Evolutionary conservation across 2,329 filamentous ascomycete genomes (phyloP).

Genomic region (Penicillium sp.): DNA sequence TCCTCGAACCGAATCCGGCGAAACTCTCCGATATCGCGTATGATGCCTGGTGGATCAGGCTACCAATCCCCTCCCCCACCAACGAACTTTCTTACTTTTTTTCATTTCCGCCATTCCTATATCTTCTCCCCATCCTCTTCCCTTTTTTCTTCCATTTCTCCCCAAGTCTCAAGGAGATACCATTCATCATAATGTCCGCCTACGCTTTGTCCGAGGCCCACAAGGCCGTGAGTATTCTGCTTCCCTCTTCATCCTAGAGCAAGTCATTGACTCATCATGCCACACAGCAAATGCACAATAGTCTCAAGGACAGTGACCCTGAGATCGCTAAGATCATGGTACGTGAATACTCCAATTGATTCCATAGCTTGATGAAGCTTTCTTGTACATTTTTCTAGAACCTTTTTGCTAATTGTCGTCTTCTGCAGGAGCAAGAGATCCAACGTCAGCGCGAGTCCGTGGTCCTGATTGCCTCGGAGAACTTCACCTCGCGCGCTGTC

Average conservation of each 20-base stretch:
- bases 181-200: slow-evolving; percentile 41
- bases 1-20: slow-evolving; percentile 11
- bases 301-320: slow-evolving; percentile 83
- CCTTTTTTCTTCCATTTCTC: slow-evolving; percentile 5
- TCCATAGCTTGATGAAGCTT: not conserved
- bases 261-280: slow-evolving; percentile 34
- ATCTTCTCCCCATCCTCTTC: slow-evolving; percentile 11
- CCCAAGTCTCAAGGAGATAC: slow-evolving; percentile 11
- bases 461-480: slow-evolving; percentile 97
- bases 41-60: slow-evolving; percentile 19
- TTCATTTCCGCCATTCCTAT: slow-evolving; percentile 1
- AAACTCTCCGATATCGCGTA: slow-evolving; percentile 19
- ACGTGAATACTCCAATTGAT: slow-evolving; percentile 36
- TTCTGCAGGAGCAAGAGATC: slow-evolving; percentile 75
- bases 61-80: slow-evolving; percentile 24
- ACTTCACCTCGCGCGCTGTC: slow-evolving; percentile 96
- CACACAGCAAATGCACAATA: slow-evolving; percentile 87
- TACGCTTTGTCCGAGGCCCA: slow-evolving; percentile 67
- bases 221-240: slow-evolving; percentile 56
- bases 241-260: slow-evolving; percentile 9
- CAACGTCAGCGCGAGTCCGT: slow-evolving; percentile 98
- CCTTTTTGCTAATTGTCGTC: slow-evolving; percentile 30
- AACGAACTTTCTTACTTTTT: slow-evolving; percentile 14
- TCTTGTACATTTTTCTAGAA: not conserved
- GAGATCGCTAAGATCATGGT: slow-evolving; percentile 98